Percentiles rank a stretch among this genome's conserved stretches.
Evolutionary conservation across 1,284 basidiomycete genomes (phyloP).

Genomic region (Ceratobasidium sp.): DNA sequence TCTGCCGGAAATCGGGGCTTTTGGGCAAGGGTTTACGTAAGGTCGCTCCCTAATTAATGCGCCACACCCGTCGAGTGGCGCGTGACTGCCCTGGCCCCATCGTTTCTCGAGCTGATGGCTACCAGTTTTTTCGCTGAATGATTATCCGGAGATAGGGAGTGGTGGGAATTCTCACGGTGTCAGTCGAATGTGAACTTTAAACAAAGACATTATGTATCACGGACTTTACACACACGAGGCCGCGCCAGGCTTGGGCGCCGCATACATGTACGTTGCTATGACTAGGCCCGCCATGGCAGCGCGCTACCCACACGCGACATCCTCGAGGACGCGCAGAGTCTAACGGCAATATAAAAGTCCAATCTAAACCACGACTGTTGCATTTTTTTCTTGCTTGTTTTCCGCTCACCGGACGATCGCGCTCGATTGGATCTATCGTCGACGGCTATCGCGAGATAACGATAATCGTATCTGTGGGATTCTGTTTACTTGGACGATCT

Average conservation of each 20-base stretch:
- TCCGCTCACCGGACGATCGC: neutral
- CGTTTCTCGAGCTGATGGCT: neutral
- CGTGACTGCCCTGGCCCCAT: slow-evolving; percentile 1
- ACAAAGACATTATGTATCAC: too few relatives aligned
- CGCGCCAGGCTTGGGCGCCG: neutral
- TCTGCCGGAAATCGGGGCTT: neutral
- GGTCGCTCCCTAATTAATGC: slow-evolving; percentile 22
- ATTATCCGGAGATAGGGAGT: neutral
- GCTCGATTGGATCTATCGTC: slow-evolving; percentile 11
- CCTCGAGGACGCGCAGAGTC: slow-evolving; percentile 12
- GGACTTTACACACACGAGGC: neutral
- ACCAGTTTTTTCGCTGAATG: neutral
- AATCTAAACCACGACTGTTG: neutral
- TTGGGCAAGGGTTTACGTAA: slow-evolving; percentile 33
- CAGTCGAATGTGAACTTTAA: neutral
- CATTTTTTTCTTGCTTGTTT: neutral
- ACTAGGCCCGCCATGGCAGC: neutral
- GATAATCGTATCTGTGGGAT: neutral
- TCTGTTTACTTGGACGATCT: neutral
- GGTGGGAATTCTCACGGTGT: neutral
- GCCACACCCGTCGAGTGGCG: slow-evolving; percentile 18
- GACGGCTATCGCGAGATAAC: slow-evolving; percentile 14
- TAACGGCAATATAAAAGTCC: neutral
- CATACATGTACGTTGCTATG: neutral
- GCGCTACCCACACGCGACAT: slow-evolving; percentile 15